Base-by-base conservation (phyloP, 768 basidiomycete genomes). In the Leccinum disarticulatum region DNA sequence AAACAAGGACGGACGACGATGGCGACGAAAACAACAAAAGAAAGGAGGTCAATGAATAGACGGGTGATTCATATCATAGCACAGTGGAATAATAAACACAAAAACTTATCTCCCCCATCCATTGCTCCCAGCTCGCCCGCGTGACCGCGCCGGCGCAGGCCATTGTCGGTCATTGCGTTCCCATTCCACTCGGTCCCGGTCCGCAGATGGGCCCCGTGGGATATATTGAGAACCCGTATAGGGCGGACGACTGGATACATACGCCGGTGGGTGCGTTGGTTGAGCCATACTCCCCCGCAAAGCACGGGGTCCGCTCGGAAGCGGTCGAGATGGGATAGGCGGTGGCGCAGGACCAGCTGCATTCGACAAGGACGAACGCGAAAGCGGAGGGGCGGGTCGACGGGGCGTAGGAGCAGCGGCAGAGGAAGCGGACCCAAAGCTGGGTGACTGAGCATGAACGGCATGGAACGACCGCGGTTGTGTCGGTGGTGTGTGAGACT, bases 181-280 rank as follows among this genome's bases (percentile, higher is more conserved):
- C 71, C 79, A 73, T 17, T 81, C 82, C 14, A 63, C 58, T 14
- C 81, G 70, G 22, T 84, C 83, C 3, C 83, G 75, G 64, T 83
- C 83, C 2, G 80, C 81, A 10, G 79, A 80, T 3, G 82, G 83
- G 5, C 81, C 82, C 1, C 83, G 76, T 35, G 83, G 82, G 5
- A 77, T 74, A 49, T 77, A 73, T 43, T 74, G 75, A 50, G 75
- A 68, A 30, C 72, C 66, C 14, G 58, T 41, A 11, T 66, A 68
- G 25, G 72, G 59, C 54, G 70, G 67, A 47, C 64, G 66, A 52
- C 46, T 28, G 9, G 66, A 55, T 28, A 56, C 38, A 46, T 64
- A 68, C 2, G 68, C 47, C 1, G 64, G 60, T 28, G 69, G 38
- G 43, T 72, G 64, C 4, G 65, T 63, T 11, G 68, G 47, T 55